A percentile compares a stretch with the other conserved stretches of the same genome.
phyloP scores from a whole-genome alignment of 306 rosid genomes.

The Abrus precatorius region DNA sequence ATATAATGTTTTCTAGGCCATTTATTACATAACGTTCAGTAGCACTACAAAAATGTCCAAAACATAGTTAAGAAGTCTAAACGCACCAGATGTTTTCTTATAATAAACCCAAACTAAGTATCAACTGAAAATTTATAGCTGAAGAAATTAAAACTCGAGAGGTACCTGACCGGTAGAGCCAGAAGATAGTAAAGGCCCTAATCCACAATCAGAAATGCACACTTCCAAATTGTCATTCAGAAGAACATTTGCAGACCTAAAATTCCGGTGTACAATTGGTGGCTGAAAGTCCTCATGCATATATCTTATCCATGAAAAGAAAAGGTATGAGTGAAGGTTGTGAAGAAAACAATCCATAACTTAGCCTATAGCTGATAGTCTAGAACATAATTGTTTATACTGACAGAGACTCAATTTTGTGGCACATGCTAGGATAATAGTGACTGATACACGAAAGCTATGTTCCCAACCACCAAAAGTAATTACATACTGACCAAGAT shows the following conservation, averaged over 20 bases:
- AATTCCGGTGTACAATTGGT: constrained; percentile 73
- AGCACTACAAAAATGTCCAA: constrained; percentile 13
- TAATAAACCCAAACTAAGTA: neutral
- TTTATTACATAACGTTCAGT: constrained; percentile 21
- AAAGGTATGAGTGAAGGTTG: neutral
- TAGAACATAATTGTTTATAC: neutral
- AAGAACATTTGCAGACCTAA: constrained; percentile 79
- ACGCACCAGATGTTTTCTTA: neutral
- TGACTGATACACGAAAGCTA: constrained; percentile 12
- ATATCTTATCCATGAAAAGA: constrained; percentile 59
- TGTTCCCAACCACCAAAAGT: constrained; percentile 28
- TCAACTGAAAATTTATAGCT: neutral
- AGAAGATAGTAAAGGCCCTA: constrained; percentile 69
- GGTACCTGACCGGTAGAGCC: constrained; percentile 64
- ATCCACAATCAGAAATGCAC: constrained; percentile 78
- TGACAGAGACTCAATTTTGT: neutral
- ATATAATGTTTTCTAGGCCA: constrained; percentile 1
- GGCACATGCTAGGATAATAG: neutral
- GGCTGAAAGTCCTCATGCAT: constrained; percentile 82
- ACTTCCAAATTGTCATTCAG: constrained; percentile 69
- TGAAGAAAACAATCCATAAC: constrained; percentile 14
- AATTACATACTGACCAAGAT: constrained; percentile 9
- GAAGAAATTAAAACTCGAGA: constrained; percentile 20
- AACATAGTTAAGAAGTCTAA: constrained; percentile 16
- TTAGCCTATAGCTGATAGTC: neutral